These are phyloP conservation scores for Leccinum variicolor DNA, from an alignment of 768 basidiomycete species.

Conservation along the genomic window DNA sequence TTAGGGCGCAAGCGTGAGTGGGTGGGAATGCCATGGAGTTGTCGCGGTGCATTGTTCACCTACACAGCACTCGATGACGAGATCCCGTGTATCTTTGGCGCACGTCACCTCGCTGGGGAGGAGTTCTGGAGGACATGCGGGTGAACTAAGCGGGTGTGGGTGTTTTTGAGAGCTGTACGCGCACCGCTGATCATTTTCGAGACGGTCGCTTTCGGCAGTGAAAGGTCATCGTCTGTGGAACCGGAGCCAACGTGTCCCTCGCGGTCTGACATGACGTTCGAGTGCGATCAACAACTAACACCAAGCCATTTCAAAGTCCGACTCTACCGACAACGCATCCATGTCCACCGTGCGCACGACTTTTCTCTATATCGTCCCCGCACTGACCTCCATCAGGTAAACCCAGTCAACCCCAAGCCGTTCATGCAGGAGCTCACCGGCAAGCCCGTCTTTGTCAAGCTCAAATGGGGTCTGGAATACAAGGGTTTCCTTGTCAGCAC, in stretches of 20 bases:
- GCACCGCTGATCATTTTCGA: conserved; percentile 93
- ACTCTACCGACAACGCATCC: background rate
- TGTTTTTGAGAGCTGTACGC: conserved; percentile 9
- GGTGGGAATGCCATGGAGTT: conserved; percentile 1
- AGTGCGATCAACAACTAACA: background rate
- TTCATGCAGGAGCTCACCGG: conserved; percentile 98
- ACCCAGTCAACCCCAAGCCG: conserved; percentile 97
- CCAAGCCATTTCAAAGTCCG: conserved; percentile 38
- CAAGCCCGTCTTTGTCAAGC: conserved; percentile 89
- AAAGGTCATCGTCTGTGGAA: conserved; percentile 86
- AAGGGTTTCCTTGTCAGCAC: conserved; percentile 99
- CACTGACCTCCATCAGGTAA: conserved; percentile 58
- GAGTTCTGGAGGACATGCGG: conserved; percentile 56
- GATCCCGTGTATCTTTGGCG: conserved; percentile 94
- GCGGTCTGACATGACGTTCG: conserved; percentile 76
- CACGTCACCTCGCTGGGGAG: conserved; percentile 85
- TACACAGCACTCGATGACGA: conserved; percentile 98
- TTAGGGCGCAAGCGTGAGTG: conserved; percentile 10
- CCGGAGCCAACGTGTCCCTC: conserved; percentile 70
- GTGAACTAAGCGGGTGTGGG: conserved; percentile 6
- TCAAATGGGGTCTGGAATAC: conserved; percentile 99
- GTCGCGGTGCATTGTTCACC: conserved; percentile 60
- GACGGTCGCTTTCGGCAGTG: conserved; percentile 95
- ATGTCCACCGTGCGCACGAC: conserved; percentile 31
- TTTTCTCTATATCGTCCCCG: conserved; percentile 48